These are phyloP conservation scores for Crithidia fasciculata DNA, from an alignment of 208 protist genomes.

Conservation along the genomic window DNA sequence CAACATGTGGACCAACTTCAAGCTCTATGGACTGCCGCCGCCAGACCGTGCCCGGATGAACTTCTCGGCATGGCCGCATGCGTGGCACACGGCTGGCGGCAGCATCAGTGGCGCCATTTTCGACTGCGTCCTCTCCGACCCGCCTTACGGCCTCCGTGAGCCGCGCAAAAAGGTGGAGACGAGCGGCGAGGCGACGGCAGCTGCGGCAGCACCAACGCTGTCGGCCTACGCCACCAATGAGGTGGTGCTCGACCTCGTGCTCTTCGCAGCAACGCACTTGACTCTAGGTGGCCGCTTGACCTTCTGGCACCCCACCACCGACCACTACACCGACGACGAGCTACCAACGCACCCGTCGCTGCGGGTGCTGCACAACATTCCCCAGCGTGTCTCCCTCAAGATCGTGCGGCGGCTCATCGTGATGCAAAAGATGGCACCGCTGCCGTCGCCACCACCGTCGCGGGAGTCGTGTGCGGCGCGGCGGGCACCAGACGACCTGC, in stretches of 20 bases:
- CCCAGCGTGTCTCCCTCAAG: conserved; percentile 89
- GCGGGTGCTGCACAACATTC: conserved; percentile 65
- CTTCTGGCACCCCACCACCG: conserved; percentile 96
- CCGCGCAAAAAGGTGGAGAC: conserved; percentile 51
- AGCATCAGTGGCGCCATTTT: conserved; percentile 57
- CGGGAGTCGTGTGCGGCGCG: conserved; percentile 56
- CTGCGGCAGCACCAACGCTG: background rate
- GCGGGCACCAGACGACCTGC: conserved; percentile 53
- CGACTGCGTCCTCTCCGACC: conserved; percentile 94
- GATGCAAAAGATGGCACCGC: conserved; percentile 52
- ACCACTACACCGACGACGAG: conserved; percentile 85
- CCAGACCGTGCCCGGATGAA: conserved; percentile 86
- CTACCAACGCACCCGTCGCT: conserved; percentile 94
- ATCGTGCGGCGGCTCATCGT: conserved; percentile 76
- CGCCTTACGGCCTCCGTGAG: conserved; percentile 91
- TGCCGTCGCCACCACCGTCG: conserved; percentile 43
- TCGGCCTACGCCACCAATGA: conserved; percentile 58
- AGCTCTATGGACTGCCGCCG: conserved; percentile 72
- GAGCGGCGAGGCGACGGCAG: background rate
- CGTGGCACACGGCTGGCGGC: conserved; percentile 27
- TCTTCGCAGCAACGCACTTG: conserved; percentile 91
- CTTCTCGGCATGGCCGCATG: conserved; percentile 67
- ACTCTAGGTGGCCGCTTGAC: conserved; percentile 88
- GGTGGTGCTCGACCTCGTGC: conserved; percentile 90
- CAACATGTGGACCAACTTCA: conserved; percentile 89